Percentiles rank a stretch among this genome's conserved stretches.
Evolutionary conservation across 768 basidiomycete genomes (phyloP).

Genomic region (Austroboletus festivus): DNA sequence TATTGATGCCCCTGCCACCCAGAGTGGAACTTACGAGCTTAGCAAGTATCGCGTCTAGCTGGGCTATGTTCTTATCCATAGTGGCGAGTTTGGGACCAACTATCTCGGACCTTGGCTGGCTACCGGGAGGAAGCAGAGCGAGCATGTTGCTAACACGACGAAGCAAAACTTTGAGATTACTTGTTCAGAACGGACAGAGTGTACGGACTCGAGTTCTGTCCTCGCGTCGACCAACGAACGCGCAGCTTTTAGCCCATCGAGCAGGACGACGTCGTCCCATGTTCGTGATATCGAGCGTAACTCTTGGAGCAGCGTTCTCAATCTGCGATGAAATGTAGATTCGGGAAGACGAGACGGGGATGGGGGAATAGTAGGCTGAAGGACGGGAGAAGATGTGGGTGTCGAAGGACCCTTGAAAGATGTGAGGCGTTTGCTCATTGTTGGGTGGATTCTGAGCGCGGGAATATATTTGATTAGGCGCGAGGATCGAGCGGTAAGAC

Average conservation of each 20-base stretch:
- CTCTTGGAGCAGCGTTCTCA: constrained; percentile 67
- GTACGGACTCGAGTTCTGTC: constrained; percentile 79
- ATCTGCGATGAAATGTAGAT: constrained; percentile 78
- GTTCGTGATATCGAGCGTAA: constrained; percentile 57
- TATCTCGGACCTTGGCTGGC: constrained; percentile 54
- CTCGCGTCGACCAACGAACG: constrained; percentile 70
- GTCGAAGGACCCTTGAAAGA: constrained; percentile 82
- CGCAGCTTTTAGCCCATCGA: constrained; percentile 77
- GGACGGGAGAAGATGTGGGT: constrained; percentile 64
- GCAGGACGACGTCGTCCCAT: constrained; percentile 81
- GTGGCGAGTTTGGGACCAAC: constrained; percentile 62
- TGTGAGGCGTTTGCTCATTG: constrained; percentile 61
- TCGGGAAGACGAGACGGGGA: constrained; percentile 49
- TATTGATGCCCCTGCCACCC: background rate
- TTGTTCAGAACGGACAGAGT: background rate
- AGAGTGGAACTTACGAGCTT: constrained; percentile 57
- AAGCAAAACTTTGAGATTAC: background rate
- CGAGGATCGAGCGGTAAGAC: no score
- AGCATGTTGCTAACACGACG: constrained; percentile 55
- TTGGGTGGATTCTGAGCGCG: no score
- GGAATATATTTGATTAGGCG: no score
- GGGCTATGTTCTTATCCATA: constrained; percentile 64
- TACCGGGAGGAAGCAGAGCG: constrained; percentile 46
- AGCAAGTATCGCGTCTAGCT: constrained; percentile 52
- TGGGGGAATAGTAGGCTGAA: constrained; percentile 33